phyloP scores from a whole-genome alignment of 805 yeast species.

The Komagataella phaffii region DNA sequence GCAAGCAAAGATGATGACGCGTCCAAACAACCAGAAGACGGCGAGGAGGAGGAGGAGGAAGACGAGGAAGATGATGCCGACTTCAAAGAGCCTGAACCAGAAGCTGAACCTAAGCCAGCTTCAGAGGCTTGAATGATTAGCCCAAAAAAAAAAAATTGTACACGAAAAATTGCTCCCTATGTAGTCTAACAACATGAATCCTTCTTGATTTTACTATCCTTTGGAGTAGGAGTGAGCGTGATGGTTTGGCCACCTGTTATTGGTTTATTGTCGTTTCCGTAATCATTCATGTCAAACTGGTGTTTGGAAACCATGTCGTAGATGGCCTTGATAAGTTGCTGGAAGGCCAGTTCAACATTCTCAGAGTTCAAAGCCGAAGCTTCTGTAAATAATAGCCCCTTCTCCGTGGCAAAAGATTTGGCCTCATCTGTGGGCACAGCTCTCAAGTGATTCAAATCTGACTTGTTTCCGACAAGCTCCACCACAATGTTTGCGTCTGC shows the following conservation, averaged over 20 bases:
- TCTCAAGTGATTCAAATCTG: conserved; percentile 82
- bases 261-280: conserved; percentile 18
- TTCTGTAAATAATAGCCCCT: conserved; percentile 85
- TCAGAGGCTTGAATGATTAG: background rate
- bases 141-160: background rate
- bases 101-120: background rate
- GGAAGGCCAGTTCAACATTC: conserved; percentile 90
- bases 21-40: conserved; percentile 24
- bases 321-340: conserved; percentile 83
- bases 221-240: conserved; percentile 86
- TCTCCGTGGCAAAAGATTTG: conserved; percentile 84
- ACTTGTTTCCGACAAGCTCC: conserved; percentile 85
- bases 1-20: conserved; percentile 19
- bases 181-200: conserved; percentile 46
- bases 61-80: conserved; percentile 25
- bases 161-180: background rate
- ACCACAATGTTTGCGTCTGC: conserved; percentile 93
- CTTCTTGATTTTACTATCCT: conserved; percentile 51
- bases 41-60: conserved; percentile 23
- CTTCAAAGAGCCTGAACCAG: background rate
- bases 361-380: conserved; percentile 91
- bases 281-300: conserved; percentile 78
- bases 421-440: conserved; percentile 99
- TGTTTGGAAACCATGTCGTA: conserved; percentile 91
- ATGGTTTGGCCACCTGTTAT: conserved; percentile 74